A percentile compares a stretch with the other conserved stretches of the same genome.
phyloP scores from a whole-genome alignment of 2,329 filamentous ascomycete genomes.

The Lecanicillium sp. region DNA sequence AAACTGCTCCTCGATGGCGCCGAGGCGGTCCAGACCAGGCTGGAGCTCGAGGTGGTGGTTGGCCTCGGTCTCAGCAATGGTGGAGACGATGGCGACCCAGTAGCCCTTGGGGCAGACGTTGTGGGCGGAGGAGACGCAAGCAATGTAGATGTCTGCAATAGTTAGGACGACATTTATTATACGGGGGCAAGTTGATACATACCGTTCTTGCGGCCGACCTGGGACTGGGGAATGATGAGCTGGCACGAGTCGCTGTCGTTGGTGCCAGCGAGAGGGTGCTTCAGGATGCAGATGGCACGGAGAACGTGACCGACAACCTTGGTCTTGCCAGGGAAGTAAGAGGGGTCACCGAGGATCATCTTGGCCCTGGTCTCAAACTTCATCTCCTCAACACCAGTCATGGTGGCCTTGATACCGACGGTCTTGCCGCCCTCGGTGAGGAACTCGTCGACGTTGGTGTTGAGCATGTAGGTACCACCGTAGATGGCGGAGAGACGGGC shows the following conservation, averaged over 20 bases:
- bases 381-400: constrained; percentile 86
- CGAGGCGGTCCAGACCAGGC: constrained; percentile 85
- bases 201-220: constrained; percentile 96
- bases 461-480: constrained; percentile 98
- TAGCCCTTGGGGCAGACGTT: constrained; percentile 99
- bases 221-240: constrained; percentile 95
- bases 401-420: constrained; percentile 94
- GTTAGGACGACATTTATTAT: constrained; percentile 8
- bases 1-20: constrained; percentile 93
- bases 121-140: constrained; percentile 89
- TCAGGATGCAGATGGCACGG: constrained; percentile 95
- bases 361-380: constrained; percentile 94
- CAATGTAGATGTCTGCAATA: constrained; percentile 81
- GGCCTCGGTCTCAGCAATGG: constrained; percentile 82
- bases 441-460: constrained; percentile 88
- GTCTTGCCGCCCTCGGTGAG: constrained; percentile 79
- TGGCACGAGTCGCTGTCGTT: constrained; percentile 85
- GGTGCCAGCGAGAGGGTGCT: constrained; percentile 88
- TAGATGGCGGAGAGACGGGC: constrained; percentile 97
- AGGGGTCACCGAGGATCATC: constrained; percentile 93
- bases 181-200: constrained; percentile 26
- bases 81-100: constrained; percentile 97
- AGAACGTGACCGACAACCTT: constrained; percentile 84
- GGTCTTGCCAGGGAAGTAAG: constrained; percentile 89
- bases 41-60: constrained; percentile 97